Evolutionary conservation across 768 basidiomycete species (phyloP).

Genomic region (Dacryopinax primogenitus): DNA sequence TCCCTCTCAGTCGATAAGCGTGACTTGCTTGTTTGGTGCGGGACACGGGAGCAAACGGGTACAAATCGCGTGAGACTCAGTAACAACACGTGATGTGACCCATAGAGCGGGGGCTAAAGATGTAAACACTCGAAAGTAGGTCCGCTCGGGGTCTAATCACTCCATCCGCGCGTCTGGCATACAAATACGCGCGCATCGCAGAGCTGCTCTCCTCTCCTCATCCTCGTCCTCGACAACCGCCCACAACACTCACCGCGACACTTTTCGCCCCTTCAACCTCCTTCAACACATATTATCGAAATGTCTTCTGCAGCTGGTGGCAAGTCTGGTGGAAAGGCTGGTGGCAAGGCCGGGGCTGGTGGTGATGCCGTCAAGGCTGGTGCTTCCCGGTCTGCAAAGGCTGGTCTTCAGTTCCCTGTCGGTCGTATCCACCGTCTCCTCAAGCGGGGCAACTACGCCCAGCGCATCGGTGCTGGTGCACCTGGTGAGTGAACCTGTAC

Average conservation of each 20-base stretch:
- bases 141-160: conserved; percentile 5
- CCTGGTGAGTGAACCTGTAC: conserved; percentile 29
- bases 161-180: conserved; percentile 2
- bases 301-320: conserved; percentile 22
- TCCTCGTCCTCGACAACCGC: conserved; percentile 8
- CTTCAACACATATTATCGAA: conserved; percentile 13
- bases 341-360: conserved; percentile 27
- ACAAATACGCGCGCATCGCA: conserved; percentile 5
- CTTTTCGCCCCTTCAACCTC: conserved; percentile 11
- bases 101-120: not conserved
- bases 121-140: not conserved
- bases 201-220: not conserved
- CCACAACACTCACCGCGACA: conserved; percentile 2
- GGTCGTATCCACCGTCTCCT: conserved; percentile 85
- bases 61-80: not conserved
- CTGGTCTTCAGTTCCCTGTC: conserved; percentile 63
- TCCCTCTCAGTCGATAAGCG: not conserved
- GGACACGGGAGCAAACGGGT: not conserved
- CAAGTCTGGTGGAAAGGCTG: conserved; percentile 26
- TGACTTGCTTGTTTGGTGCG: not conserved
- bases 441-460: conserved; percentile 78
- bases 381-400: conserved; percentile 32
- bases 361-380: conserved; percentile 32
- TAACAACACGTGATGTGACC: conserved; percentile 8
- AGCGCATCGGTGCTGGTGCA: conserved; percentile 80